phyloP scores from a whole-genome alignment of 345 rosid species.

The Sapria himalayana region DNA sequence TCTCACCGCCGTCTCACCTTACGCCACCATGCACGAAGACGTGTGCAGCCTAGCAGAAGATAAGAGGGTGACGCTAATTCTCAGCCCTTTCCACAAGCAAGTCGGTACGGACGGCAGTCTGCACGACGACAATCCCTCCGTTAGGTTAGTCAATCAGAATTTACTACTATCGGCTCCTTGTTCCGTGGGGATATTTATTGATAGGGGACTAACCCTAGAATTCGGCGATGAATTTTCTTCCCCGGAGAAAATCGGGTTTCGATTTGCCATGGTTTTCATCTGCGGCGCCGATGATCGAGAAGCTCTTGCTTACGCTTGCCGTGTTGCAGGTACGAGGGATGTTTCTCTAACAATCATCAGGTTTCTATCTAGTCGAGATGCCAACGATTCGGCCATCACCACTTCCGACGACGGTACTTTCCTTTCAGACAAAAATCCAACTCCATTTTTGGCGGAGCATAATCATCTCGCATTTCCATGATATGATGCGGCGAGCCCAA shows the following conservation, averaged over 20 bases:
- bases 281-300: slow-evolving; percentile 16
- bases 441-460: no score
- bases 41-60: slow-evolving; percentile 13
- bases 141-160: slow-evolving; percentile 8
- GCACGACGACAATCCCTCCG: slow-evolving; percentile 4
- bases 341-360: slow-evolving; percentile 9
- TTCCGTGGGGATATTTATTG: slow-evolving; percentile 14
- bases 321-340: slow-evolving; percentile 7
- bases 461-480: no score
- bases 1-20: slow-evolving; percentile 15
- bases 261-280: slow-evolving; percentile 10
- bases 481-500: no score
- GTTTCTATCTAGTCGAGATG: slow-evolving; percentile 7
- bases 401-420: no score
- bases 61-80: slow-evolving; percentile 9
- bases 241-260: neutral
- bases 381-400: no score
- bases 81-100: slow-evolving; percentile 15
- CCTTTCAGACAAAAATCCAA: no score
- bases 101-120: slow-evolving; percentile 1
- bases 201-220: slow-evolving; percentile 9
- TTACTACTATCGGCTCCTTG: slow-evolving; percentile 10
- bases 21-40: slow-evolving; percentile 16
- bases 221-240: neutral
- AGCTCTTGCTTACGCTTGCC: slow-evolving; percentile 13